Conservation (phyloP, 768 basidiomycete species). For the Russula virescens region DNA sequence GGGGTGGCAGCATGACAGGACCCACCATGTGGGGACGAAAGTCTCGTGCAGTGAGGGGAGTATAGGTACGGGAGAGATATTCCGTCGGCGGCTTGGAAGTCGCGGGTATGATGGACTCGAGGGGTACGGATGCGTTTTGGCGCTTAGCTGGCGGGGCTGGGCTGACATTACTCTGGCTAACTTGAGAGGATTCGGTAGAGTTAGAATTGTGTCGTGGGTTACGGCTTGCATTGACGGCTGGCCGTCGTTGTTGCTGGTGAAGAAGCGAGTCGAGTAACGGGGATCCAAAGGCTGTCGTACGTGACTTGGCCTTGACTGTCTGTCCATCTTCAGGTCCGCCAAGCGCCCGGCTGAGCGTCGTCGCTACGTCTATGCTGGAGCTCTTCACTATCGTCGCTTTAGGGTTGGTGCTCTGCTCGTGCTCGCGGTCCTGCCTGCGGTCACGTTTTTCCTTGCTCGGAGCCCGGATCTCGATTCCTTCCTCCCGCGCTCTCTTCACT, state of each 20-base stretch:
- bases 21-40: slow-evolving; percentile 68
- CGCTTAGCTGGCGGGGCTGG: slow-evolving; percentile 27
- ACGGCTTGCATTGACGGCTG: slow-evolving; percentile 29
- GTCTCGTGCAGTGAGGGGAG: slow-evolving; percentile 64
- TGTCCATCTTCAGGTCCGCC: slow-evolving; percentile 15
- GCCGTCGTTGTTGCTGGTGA: slow-evolving; percentile 44
- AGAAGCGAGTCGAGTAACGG: slow-evolving; percentile 60
- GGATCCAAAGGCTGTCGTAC: slow-evolving; percentile 45
- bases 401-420: slow-evolving; percentile 12
- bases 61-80: slow-evolving; percentile 70
- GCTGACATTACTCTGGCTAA: slow-evolving; percentile 16
- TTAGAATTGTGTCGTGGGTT: not conserved
- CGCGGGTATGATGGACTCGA: slow-evolving; percentile 80
- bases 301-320: slow-evolving; percentile 14
- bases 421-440: slow-evolving; percentile 23
- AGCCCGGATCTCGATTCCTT: slow-evolving; percentile 44
- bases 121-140: slow-evolving; percentile 48
- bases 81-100: slow-evolving; percentile 79
- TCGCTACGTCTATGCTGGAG: slow-evolving; percentile 40
- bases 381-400: slow-evolving; percentile 23
- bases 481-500: slow-evolving; percentile 61
- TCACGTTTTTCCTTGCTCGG: slow-evolving; percentile 44
- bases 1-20: slow-evolving; percentile 51
- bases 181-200: slow-evolving; percentile 12
- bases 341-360: slow-evolving; percentile 29